phyloP scores from a whole-genome alignment of 371 early-diverging fungal genomes.

The Mucor circinelloides region DNA sequence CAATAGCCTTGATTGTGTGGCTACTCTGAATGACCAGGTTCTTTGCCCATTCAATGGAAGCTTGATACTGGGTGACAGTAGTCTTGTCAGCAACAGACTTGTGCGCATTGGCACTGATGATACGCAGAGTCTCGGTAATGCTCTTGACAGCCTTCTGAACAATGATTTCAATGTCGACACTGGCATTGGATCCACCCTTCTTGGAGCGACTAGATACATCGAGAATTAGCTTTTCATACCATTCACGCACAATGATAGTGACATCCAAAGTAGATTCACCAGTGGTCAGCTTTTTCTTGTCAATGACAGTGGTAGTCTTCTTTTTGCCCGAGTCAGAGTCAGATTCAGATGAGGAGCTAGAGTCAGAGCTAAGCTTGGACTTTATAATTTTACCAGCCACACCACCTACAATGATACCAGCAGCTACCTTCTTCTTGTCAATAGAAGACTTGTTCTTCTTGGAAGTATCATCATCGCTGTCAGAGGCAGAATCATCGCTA shows the following conservation, averaged over 20 bases:
- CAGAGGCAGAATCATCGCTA: constrained; percentile 1
- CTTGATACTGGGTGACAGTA: constrained; percentile 23
- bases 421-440: constrained; percentile 7
- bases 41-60: constrained; percentile 31
- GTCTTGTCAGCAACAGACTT: constrained; percentile 12
- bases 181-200: constrained; percentile 31
- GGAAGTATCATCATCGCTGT: neutral
- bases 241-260: constrained; percentile 31
- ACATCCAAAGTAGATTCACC: constrained; percentile 19
- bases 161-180: constrained; percentile 34
- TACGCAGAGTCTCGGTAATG: constrained; percentile 23
- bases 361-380: neutral
- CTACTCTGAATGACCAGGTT: constrained; percentile 28
- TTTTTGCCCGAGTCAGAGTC: neutral
- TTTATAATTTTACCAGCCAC: constrained; percentile 4
- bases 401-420: constrained; percentile 9
- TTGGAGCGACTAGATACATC: constrained; percentile 36
- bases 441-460: constrained; percentile 9
- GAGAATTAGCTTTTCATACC: constrained; percentile 31
- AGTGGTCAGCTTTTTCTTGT: constrained; percentile 14
- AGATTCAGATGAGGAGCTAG: constrained; percentile 3
- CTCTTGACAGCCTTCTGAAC: constrained; percentile 25
- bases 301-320: constrained; percentile 1
- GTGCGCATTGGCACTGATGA: constrained; percentile 22
- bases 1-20: constrained; percentile 29